Conservation (phyloP, 2,329 filamentous ascomycete genomes). For the Pestalotiopsis sp. region DNA sequence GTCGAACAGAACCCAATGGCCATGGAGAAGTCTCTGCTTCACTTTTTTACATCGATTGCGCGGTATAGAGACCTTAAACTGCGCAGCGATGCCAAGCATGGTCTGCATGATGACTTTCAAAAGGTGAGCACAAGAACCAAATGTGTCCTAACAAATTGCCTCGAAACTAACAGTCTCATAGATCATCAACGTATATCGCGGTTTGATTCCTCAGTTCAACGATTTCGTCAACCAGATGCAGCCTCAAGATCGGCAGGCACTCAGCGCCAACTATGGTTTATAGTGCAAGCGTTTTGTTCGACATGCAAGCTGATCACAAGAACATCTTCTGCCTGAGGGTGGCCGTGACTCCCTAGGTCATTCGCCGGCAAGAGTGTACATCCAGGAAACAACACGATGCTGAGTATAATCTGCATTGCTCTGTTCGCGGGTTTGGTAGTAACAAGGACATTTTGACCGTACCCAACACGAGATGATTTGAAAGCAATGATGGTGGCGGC, state of each 20-base stretch:
- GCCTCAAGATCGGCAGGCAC: conserved; percentile 50
- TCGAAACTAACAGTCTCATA: conserved; percentile 36
- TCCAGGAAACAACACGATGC: background rate
- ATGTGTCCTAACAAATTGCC: conserved; percentile 26
- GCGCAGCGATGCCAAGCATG: conserved; percentile 63
- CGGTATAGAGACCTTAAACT: conserved; percentile 69
- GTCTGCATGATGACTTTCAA: conserved; percentile 74
- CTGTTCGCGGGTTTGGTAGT: background rate
- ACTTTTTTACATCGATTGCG: conserved; percentile 85
- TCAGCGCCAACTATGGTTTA: conserved; percentile 52
- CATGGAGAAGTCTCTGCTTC: conserved; percentile 82
- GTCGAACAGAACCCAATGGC: conserved; percentile 87
- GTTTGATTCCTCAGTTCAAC: conserved; percentile 62
- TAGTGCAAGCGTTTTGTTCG: conserved; percentile 20
- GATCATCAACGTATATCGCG: conserved; percentile 58
- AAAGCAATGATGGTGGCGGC: background rate
- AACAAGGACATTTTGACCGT: background rate
- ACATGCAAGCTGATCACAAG: background rate
- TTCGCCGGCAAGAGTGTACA: background rate
- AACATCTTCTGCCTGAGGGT: background rate
- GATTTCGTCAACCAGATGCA: conserved; percentile 56
- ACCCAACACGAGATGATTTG: background rate
- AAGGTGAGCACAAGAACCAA: conserved; percentile 57
- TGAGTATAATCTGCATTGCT: background rate
- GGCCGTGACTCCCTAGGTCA: background rate